Conservation (phyloP, 257 asterid genomes). For the Schizonepeta tenuifolia region DNA sequence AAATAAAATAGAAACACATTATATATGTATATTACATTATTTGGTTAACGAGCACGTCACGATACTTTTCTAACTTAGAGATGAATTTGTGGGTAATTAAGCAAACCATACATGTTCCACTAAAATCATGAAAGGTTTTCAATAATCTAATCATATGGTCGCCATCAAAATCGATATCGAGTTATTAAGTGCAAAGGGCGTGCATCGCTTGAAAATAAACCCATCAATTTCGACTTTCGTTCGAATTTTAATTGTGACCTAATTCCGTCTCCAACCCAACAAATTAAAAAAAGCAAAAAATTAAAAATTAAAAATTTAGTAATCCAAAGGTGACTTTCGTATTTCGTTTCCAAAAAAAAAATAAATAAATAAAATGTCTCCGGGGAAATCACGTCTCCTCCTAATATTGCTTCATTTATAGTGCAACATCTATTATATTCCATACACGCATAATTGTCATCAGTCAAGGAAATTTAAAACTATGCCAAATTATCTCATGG, state of each 20-base stretch:
- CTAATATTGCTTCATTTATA: too few species aligned
- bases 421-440: too few species aligned
- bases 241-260: not conserved
- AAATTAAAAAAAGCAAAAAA: not conserved
- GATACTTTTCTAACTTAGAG: not conserved
- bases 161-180: slow-evolving; percentile 26
- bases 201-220: slow-evolving; percentile 5
- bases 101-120: slow-evolving; percentile 37
- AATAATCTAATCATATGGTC: slow-evolving; percentile 26
- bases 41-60: not conserved
- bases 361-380: too few species aligned
- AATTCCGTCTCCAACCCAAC: not conserved
- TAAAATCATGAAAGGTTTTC: slow-evolving; percentile 28
- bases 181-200: not conserved
- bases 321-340: not conserved
- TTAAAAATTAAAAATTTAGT: not conserved
- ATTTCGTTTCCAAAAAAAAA: too few species aligned
- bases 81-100: slow-evolving; percentile 18
- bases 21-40: not conserved
- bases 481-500: too few species aligned
- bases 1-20: too few species aligned
- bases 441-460: too few species aligned
- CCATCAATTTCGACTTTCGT: slow-evolving; percentile 1
- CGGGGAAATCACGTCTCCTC: too few species aligned
- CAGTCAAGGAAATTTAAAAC: too few species aligned